Evolutionary conservation across 805 yeast species (phyloP), one percentile per base, ranked within the genome.

Genomic region (Tetrapisispora iriomotensis): DNA sequence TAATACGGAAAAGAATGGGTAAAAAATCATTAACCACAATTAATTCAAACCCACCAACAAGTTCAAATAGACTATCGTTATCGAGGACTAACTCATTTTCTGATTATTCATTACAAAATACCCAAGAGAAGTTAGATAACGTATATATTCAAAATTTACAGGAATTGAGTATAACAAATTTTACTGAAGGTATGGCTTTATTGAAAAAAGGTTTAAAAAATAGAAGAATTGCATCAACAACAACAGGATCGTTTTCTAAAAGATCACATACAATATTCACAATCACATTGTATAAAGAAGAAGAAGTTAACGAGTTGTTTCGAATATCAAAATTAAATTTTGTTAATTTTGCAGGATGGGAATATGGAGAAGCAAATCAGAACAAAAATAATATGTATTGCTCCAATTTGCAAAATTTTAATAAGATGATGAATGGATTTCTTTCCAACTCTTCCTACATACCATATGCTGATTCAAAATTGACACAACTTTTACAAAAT

Each of bases 321-420:
- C 64, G 77, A 18, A 46, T 49, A 9, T 60, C 60, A 23, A 64
- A 62, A 18, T 60, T 66, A 29, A 72, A 85, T 27, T 68, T 90
- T 40, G 97, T 90, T 6, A 97, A 90, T 64, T 68, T 90, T 46
- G 98, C 97, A 0, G 97, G 98, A 0, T 83, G 95, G 5, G 98
- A 90, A 58, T 96, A 95, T 0, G 78, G 86, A 48, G 98, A 90
- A 55, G 95, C 96, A 0, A 96, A 96, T 0, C 76, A 85, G 15
- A 88, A 88, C 37, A 90, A 90, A 60, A 95, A 86, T 59, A 81
- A 94, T 23, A 3, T 24, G 9, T 23, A 15, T 33, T 23, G 28
- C 14, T 33, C 36, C 9, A 33, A 33, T 58, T 66, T 90, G 38
- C 64, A 90, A 27, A 80, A 96, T 0, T 67, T 90, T 31, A 97